Base-by-base conservation (phyloP, 345 rosid genomes). In the Iberis pinnata region DNA sequence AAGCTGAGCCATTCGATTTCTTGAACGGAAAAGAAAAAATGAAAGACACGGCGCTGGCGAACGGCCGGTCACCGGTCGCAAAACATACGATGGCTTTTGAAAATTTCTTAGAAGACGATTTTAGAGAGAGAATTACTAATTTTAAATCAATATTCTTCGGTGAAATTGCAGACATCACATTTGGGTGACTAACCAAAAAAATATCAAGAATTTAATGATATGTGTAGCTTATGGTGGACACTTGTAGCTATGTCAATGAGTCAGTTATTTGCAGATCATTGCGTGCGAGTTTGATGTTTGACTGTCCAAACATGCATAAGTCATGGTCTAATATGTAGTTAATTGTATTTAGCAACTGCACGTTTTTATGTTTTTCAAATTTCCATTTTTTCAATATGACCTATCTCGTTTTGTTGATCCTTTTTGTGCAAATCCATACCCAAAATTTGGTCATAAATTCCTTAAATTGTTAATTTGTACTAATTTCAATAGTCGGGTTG, bases 251-350 rank as follows among this genome's bases (percentile, higher is more conserved):
- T 29, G 15, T 10, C 42, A 16, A 29, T 63, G 49, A 35, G 43
- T 40, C 18, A 2, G 6, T 12, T 14, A 9, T 27, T 41, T 7
- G 3, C 3, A 63, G 12, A 27, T 47, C 12, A 25, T 44, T 10
- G 44, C 38, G 59, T 43, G 44, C 3, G n/a, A n/a, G n/a, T n/a
- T n/a, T n/a, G n/a, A n/a, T n/a, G n/a, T n/a, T 27, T 55, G 27
- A 54, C 68, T 48, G 68, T 53, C 68, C 42, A 54, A 63, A 54
- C 9, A 47, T 53, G 54, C 39, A 11, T 39, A 44, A 36, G 67
- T 63, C 54, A 55, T 32, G 48, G 68, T 63, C 54, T 42, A 6
- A 26, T 44, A 7, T 18, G 31, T 49, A 32, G 35, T 44, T 53
- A 17, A 25, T 11, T 36, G 24, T 45, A 26, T 44, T 35, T 62